Conservation (phyloP, 345 rosid species). For the Triadica sebifera region DNA sequence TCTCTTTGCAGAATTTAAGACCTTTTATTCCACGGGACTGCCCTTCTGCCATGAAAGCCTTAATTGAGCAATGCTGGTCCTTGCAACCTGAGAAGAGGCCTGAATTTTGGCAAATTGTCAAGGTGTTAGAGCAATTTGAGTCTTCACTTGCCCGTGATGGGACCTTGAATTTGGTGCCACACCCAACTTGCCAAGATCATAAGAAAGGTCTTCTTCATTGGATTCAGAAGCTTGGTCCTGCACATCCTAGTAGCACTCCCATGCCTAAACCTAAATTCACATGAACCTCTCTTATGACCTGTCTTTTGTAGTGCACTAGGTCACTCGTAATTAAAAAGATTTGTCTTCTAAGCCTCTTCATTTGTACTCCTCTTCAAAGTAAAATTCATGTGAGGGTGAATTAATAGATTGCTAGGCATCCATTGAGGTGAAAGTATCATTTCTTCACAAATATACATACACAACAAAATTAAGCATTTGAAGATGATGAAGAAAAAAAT, state of each 20-base stretch:
- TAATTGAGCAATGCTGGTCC: slow-evolving; percentile 95
- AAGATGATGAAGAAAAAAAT: neutral
- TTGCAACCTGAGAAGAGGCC: slow-evolving; percentile 77
- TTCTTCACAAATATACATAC: slow-evolving; percentile 15
- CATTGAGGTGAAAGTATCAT: too few relatives aligned
- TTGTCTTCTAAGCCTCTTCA: slow-evolving; percentile 24
- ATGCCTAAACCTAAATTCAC: slow-evolving; percentile 64
- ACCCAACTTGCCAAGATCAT: slow-evolving; percentile 57
- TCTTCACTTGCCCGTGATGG: slow-evolving; percentile 67
- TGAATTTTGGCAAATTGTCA: slow-evolving; percentile 93
- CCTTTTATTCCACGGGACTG: slow-evolving; percentile 71
- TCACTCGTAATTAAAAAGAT: slow-evolving; percentile 45
- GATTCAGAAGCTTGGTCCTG: slow-evolving; percentile 85
- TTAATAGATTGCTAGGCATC: too few relatives aligned
- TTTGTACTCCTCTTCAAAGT: slow-evolving; percentile 25
- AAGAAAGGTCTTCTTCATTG: slow-evolving; percentile 75
- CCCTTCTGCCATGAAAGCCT: slow-evolving; percentile 70
- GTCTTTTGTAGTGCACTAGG: slow-evolving; percentile 40
- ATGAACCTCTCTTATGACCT: slow-evolving; percentile 35
- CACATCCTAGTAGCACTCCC: slow-evolving; percentile 37
- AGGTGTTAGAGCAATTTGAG: slow-evolving; percentile 76
- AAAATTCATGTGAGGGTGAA: too few relatives aligned
- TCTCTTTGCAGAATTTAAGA: slow-evolving; percentile 62
- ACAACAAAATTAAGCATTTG: slow-evolving; percentile 1
- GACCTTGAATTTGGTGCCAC: slow-evolving; percentile 47